A percentile compares a stretch with the other conserved stretches of the same genome.
Evolutionary conservation across 2,329 filamentous ascomycete genomes (phyloP).

Genomic region (Sporothrix sp.): DNA sequence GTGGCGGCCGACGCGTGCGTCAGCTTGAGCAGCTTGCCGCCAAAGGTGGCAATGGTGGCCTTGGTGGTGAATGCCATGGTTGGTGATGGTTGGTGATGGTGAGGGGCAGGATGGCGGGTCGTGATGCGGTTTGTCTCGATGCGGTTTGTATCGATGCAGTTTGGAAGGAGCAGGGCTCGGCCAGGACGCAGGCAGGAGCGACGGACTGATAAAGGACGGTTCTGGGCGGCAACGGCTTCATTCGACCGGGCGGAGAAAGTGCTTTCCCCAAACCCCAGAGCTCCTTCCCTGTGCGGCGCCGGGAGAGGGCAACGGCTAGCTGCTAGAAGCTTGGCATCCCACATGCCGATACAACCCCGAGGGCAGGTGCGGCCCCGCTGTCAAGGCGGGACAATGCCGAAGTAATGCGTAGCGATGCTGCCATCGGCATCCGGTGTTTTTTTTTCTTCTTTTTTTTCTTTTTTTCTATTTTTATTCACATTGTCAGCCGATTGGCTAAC

Average conservation of each 20-base stretch:
- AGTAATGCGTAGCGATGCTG: too few species aligned
- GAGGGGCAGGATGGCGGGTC: background rate
- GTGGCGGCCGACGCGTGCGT: slow-evolving; percentile 71
- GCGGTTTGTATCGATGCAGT: too few species aligned
- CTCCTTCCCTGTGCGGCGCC: background rate
- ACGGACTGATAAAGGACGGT: background rate
- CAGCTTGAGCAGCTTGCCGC: slow-evolving; percentile 90
- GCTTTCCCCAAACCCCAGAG: background rate
- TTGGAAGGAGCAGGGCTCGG: background rate
- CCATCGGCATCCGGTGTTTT: too few species aligned
- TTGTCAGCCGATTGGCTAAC: background rate
- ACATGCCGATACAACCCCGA: slow-evolving; percentile 14
- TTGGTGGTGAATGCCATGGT: slow-evolving; percentile 81
- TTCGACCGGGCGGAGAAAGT: slow-evolving; percentile 1
- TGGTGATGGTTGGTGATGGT: background rate
- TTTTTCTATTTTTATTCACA: too few species aligned
- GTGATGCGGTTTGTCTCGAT: background rate
- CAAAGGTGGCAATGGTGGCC: slow-evolving; percentile 81
- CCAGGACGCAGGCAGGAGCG: background rate
- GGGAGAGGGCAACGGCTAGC: background rate
- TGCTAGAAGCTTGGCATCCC: background rate
- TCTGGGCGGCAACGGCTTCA: background rate
- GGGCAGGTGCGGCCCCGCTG: slow-evolving; percentile 5
- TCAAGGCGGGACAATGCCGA: too few species aligned
- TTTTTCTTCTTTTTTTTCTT: too few species aligned